phyloP scores from a whole-genome alignment of 1,284 basidiomycete genomes.

The Ganoderma multipileum region DNA sequence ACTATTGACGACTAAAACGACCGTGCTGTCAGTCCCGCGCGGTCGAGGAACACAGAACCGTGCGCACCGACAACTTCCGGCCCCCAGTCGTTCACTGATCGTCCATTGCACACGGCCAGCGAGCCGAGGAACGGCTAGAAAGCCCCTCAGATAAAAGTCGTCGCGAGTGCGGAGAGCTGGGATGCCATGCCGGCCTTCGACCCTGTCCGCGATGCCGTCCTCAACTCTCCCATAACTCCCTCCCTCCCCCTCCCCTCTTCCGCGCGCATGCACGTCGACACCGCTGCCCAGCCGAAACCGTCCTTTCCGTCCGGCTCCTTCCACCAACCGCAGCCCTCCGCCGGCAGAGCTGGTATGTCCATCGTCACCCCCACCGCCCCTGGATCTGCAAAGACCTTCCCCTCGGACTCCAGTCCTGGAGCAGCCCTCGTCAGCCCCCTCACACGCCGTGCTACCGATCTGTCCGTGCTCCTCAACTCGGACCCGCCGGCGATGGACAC shows the following conservation, averaged over 20 bases:
- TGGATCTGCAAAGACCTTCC: constrained; percentile 21
- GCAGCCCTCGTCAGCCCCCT: constrained; percentile 43
- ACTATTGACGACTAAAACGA: constrained; percentile 27
- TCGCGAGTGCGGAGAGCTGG: constrained; percentile 18
- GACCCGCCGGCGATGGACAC: constrained; percentile 49
- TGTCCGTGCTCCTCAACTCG: constrained; percentile 73
- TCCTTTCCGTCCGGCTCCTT: constrained; percentile 22
- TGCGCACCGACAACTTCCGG: constrained; percentile 5
- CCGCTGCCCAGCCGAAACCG: constrained; percentile 24
- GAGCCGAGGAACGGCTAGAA: constrained; percentile 21
- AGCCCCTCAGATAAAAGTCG: constrained; percentile 3
- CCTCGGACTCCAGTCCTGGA: constrained; percentile 29
- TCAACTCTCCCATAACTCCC: constrained; percentile 63
- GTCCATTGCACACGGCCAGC: constrained; percentile 10
- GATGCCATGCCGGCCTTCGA: constrained; percentile 77
- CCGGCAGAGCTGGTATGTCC: constrained; percentile 27
- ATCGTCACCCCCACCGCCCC: constrained; percentile 27
- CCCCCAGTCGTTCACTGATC: constrained; percentile 12
- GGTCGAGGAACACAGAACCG: constrained; percentile 17
- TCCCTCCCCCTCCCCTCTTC: constrained; percentile 38
- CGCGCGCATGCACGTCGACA: constrained; percentile 38
- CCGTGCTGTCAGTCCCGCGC: constrained; percentile 28
- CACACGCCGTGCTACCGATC: constrained; percentile 68
- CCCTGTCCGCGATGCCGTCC: constrained; percentile 82
- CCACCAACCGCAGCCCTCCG: constrained; percentile 24